These are phyloP conservation scores for Davidsoniella australis DNA, from an alignment of 2,329 filamentous ascomycete genomes.

Conservation along the genomic window DNA sequence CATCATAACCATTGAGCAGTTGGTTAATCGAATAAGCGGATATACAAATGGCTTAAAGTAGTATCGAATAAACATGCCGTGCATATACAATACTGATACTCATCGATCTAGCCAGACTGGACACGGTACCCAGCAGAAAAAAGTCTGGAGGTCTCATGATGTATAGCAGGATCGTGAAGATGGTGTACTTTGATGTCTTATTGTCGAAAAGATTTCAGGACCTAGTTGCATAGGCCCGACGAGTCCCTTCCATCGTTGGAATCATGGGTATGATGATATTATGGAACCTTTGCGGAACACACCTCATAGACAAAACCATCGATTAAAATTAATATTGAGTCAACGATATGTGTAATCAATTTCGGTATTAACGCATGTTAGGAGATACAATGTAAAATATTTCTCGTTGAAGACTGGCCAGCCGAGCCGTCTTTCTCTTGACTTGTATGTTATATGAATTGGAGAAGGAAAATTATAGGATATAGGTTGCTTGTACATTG, in stretches of 20 bases:
- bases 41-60: too few species aligned
- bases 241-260: background rate
- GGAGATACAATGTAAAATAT: too few species aligned
- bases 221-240: background rate
- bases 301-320: background rate
- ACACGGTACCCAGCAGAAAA: background rate
- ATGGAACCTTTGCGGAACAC: background rate
- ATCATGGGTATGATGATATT: background rate
- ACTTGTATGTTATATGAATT: too few species aligned
- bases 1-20: too few species aligned
- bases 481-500: too few species aligned
- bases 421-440: too few species aligned
- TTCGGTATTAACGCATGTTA: background rate
- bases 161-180: background rate
- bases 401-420: too few species aligned
- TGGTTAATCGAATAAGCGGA: too few species aligned
- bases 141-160: background rate
- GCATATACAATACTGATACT: background rate
- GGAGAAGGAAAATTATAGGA: too few species aligned
- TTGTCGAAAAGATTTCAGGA: background rate
- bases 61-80: too few species aligned
- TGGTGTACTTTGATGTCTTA: background rate
- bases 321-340: background rate
- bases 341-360: background rate
- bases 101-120: background rate